Conservation (phyloP, 352 stramenopile species). For the Phytophthora agathidicida region DNA sequence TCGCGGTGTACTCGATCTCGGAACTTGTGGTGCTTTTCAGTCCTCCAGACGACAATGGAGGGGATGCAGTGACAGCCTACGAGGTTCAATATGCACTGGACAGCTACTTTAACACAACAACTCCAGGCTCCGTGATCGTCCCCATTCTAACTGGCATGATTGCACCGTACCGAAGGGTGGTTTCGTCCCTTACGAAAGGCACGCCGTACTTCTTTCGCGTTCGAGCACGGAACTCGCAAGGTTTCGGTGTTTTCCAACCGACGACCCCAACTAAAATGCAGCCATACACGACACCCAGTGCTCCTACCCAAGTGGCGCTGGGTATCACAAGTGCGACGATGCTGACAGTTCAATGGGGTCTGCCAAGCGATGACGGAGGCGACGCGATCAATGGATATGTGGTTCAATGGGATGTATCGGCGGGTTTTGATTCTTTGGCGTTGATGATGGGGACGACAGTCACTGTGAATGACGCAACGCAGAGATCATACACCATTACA, state of each 20-base stretch:
- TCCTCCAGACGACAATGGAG: conserved; percentile 82
- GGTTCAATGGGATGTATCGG: conserved; percentile 93
- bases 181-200: conserved; percentile 68
- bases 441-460: conserved; percentile 64
- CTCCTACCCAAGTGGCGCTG: conserved; percentile 85
- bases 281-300: conserved; percentile 90
- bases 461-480: conserved; percentile 53
- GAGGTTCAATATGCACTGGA: conserved; percentile 91
- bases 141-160: conserved; percentile 59
- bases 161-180: conserved; percentile 60
- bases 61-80: conserved; percentile 90
- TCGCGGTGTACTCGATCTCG: conserved; percentile 76
- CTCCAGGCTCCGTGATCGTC: conserved; percentile 41
- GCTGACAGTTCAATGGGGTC: conserved; percentile 90
- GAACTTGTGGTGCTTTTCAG: conserved; percentile 92
- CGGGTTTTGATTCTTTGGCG: conserved; percentile 88
- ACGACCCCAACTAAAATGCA: conserved; percentile 89
- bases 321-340: conserved; percentile 87
- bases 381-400: conserved; percentile 88
- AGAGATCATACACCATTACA: conserved; percentile 81
- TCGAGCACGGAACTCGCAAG: conserved; percentile 72
- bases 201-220: conserved; percentile 74
- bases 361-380: conserved; percentile 88
- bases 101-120: conserved; percentile 76
- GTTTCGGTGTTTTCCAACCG: conserved; percentile 77